phyloP scores from a whole-genome alignment of 2,329 filamentous ascomycete species.

The Neopestalotiopsis clavispora region DNA sequence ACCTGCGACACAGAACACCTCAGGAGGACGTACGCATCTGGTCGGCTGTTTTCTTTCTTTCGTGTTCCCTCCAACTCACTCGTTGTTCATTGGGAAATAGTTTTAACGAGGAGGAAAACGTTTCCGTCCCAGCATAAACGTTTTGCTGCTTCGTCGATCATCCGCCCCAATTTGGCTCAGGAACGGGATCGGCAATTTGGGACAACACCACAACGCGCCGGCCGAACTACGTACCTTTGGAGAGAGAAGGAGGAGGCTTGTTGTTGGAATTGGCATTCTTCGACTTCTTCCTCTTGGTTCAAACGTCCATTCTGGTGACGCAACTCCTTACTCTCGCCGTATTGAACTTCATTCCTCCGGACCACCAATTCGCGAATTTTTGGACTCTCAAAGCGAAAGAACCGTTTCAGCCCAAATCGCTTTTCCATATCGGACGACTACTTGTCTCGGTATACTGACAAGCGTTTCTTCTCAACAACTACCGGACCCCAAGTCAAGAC shows the following conservation, averaged over 20 bases:
- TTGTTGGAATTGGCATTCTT: background rate
- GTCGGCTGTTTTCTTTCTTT: conserved; percentile 12
- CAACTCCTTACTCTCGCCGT: background rate
- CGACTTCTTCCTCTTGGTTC: background rate
- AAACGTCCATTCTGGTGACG: background rate
- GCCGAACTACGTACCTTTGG: background rate
- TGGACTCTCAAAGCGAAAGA: background rate
- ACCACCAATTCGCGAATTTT: background rate
- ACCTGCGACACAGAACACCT: conserved; percentile 22
- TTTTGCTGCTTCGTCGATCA: conserved; percentile 30
- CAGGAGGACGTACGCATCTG: conserved; percentile 18
- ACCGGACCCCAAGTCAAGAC: background rate
- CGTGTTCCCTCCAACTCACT: background rate
- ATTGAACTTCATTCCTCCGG: background rate
- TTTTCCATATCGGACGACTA: background rate
- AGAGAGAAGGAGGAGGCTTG: background rate
- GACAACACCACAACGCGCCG: background rate
- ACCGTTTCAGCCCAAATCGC: background rate
- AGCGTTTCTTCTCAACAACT: background rate
- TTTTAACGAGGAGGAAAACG: conserved; percentile 18
- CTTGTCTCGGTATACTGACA: background rate
- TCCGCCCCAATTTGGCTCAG: conserved; percentile 20
- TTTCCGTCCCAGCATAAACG: conserved; percentile 24
- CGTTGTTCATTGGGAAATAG: background rate
- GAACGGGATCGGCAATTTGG: conserved; percentile 6